Base-by-base conservation (phyloP, 2,329 filamentous ascomycete species). In the Colletotrichum simmondsii region DNA sequence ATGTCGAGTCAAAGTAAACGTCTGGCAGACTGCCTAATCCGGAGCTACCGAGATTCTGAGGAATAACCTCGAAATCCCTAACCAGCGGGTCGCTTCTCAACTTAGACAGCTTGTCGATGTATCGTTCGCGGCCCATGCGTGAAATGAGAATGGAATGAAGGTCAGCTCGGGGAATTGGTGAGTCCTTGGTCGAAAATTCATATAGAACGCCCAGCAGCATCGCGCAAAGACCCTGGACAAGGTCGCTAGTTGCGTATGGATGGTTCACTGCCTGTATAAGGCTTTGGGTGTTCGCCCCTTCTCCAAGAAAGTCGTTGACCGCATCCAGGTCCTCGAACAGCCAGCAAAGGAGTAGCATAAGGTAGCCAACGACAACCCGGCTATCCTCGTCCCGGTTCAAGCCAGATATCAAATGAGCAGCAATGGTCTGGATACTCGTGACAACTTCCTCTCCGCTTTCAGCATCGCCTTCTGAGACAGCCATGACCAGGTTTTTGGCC, bases 161-260 rank as follows among this genome's bases (percentile, higher is more conserved):
- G 11, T 93, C 95, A 28, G 91, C 88, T 73, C 97, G 90, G 6
- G 96, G 90, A 64, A 99, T 92, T 0, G 97, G 95, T 0, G 96
- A 98, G 82, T 99, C 97, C 80, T 97, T 98, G 0, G 96, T 98
- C 11, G 96, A 98, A 79, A 98, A 99, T 79, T 99, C 97, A 80
- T 98, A 99, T 5, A 97, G 89, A 24, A 97, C 92, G 11, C 96
- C 97, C 1, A 98, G 87, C 0, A 99, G 85, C 80, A 95, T 91
- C 19, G 95, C 93, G 80, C 93, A 95, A 14, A 99, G 87, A 2
- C 97, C 97, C 75, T 94, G 93, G 16, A 96, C 87, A 37, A 97
- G 85, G 72, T 91, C 92, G 14, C 90, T 90, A 32, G 88, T 83
- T 76, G 88, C 84, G 26, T 76, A 74, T 73, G 92, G 90, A 75